Percentiles rank a stretch among this genome's conserved stretches.
These are phyloP conservation scores for Paulownia fortunei DNA, from an alignment of 257 asterid species.

Conservation along the genomic window DNA sequence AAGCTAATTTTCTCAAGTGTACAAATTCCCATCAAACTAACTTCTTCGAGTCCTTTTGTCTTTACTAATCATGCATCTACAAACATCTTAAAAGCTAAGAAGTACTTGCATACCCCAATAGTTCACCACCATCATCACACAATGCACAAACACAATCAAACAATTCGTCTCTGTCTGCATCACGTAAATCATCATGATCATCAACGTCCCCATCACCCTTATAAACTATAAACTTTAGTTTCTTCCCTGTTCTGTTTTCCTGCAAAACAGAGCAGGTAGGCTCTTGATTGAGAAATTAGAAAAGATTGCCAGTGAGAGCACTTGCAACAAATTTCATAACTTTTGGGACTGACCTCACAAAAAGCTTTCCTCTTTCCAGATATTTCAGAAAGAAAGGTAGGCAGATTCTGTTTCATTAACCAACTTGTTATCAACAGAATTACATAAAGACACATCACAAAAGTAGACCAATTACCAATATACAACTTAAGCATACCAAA, in stretches of 20 bases:
- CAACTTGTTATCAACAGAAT: constrained; percentile 14
- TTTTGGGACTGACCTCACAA: constrained; percentile 46
- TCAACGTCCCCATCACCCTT: constrained; percentile 30
- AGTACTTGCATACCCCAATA: constrained; percentile 57
- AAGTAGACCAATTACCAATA: not conserved
- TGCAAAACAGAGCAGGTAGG: constrained; percentile 34
- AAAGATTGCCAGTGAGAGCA: not conserved
- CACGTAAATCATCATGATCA: constrained; percentile 37
- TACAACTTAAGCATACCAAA: constrained; percentile 10
- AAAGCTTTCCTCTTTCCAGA: constrained; percentile 42
- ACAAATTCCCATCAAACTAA: not conserved
- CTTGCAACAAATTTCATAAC: constrained; percentile 6
- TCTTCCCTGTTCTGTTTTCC: constrained; percentile 43
- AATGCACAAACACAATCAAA: constrained; percentile 63
- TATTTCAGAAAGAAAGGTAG: constrained; percentile 45
- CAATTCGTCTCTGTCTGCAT: constrained; percentile 39
- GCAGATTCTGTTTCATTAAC: constrained; percentile 50
- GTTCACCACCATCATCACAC: constrained; percentile 79
- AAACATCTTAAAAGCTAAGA: constrained; percentile 28
- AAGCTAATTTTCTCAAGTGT: not conserved
- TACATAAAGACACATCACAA: constrained; percentile 3
- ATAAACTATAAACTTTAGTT: constrained; percentile 41
- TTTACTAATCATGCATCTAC: constrained; percentile 23
- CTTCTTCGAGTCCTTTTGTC: constrained; percentile 3
- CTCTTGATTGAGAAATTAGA: constrained; percentile 5